Base-by-base conservation (phyloP, 768 basidiomycete species). In the Lactifluus subvellereus region DNA sequence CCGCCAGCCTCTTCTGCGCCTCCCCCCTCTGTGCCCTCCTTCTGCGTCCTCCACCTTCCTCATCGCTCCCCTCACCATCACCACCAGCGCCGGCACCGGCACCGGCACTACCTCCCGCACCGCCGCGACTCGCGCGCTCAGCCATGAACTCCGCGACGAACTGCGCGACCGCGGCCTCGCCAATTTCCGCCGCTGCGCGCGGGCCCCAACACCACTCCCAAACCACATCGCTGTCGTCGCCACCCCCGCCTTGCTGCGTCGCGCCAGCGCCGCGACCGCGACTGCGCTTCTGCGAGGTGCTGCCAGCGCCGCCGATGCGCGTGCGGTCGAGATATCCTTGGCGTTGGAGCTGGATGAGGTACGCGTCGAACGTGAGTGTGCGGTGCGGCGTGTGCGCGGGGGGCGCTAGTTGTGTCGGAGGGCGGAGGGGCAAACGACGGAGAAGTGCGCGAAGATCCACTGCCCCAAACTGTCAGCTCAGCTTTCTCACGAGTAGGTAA, bases 131-230 rank as follows among this genome's bases (percentile, higher is more conserved):
- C 43, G 62, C 57, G 14, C 70, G 70, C 49, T 76, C 80, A 42
- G 83, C 79, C 88, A 93, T 91, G 68, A 94, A 89, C 68, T 90
- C 85, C 2, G 85, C 85, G 2, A 96, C 79, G 69, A 96, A 96
- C 59, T 75, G 76, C 1, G 85, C 89, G 9, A 94, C 77, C 13
- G 79, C 85, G 62, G 79, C 74, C 73, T 98, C 95, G 1, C 91
- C 88, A 4, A 97, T 83, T 74, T 98, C 95, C 37, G 83, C 83
- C 43, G 87, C 82, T 2, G 93, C 86, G 33, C 91, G 80, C 32
- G 80, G 76, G 3, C 94, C 94, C 94, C 94, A 98, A 18, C 84
- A 82, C 92, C 91, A 93, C 69, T 93, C 90, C 64, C 78, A 82
- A 16, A 76, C 73, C 14, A 74, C 73, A 16, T 77, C 80, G 7